Base-by-base conservation (phyloP, 2,329 filamentous ascomycete genomes). In the Fusarium sp. region DNA sequence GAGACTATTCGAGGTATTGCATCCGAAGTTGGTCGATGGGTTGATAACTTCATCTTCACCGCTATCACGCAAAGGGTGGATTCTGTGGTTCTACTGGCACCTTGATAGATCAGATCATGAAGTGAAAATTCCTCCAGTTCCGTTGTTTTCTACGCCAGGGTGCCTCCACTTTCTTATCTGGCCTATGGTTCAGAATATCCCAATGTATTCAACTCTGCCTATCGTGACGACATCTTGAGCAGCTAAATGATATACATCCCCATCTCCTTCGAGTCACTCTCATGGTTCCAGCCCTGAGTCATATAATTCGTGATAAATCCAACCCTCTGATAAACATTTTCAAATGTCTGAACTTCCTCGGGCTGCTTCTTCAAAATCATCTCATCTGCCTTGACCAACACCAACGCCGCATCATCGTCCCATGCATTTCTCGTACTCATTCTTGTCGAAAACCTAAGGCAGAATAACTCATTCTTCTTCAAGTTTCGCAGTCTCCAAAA, bases 391-490 rank as follows among this genome's bases (percentile, higher is more conserved):
- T 64, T 67, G 5, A 62, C 70, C 26, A 77, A 56, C 0, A 77
- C 60, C 45, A 77, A 54, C 7, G 75, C 75, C 8, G 66, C 59
- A 42, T 76, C 69, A 32, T 76, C 73, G 10, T 74, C 73, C 50
- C 65, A 60, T 6, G 66, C 73, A 28, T 68, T 66, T 15, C 36
- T 51, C 9, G 66, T 72, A 5, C 26, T 54, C 17, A 41, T 20
- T 15, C 56, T 62, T 7, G 62, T 64, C 28, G 59, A 72, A 17
- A 74, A 58, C 17, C 75, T 64, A 5, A 77, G 41, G 22, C 70
- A 76, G 20, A 65, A 55, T 1, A 76, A 5, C 12, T 75, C 50
- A 3, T 56, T 64, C 1, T 22, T 54, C 38, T 62, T 36, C 6
- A 68, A 24, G 3, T 69, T 39, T 14, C 56, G 61, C 22, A 77